phyloP scores from a whole-genome alignment of 495 filamentous ascomycete genomes.

The Neurospora sp. region DNA sequence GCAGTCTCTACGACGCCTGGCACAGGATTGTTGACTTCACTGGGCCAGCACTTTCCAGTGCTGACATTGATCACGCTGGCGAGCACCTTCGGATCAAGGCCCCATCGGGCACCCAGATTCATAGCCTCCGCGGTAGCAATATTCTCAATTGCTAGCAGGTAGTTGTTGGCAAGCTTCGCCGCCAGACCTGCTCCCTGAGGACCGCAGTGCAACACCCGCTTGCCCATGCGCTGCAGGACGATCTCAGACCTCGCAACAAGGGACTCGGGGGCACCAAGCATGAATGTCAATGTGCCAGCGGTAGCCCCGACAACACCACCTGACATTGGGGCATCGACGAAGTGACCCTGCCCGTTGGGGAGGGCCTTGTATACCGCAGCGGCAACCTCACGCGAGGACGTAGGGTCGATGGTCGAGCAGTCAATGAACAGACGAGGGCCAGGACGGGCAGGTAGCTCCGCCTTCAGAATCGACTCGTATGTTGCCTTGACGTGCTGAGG shows the following conservation, averaged over 20 bases:
- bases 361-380: conserved; percentile 46
- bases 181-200: conserved; percentile 69
- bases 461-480: conserved; percentile 51
- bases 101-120: conserved; percentile 79
- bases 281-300: conserved; percentile 70
- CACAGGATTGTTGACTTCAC: conserved; percentile 86
- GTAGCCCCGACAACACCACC: conserved; percentile 77
- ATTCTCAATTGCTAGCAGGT: conserved; percentile 83
- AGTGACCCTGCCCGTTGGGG: conserved; percentile 38
- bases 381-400: conserved; percentile 59
- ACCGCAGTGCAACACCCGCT: conserved; percentile 71
- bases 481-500: conserved; percentile 68
- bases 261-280: conserved; percentile 61
- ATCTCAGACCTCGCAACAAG: conserved; percentile 51
- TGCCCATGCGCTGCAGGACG: conserved; percentile 70
- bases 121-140: conserved; percentile 89
- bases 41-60: conserved; percentile 85
- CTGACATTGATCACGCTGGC: conserved; percentile 75
- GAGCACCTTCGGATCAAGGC: conserved; percentile 68
- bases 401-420: conserved; percentile 77
- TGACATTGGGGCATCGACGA: conserved; percentile 76
- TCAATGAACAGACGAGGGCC: conserved; percentile 62
- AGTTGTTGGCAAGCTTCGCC: conserved; percentile 89
- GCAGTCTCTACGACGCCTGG: conserved; percentile 68
- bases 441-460: conserved; percentile 25